Conservation (phyloP, 2,329 filamentous ascomycete genomes). For the Aspergillus caelatus region DNA sequence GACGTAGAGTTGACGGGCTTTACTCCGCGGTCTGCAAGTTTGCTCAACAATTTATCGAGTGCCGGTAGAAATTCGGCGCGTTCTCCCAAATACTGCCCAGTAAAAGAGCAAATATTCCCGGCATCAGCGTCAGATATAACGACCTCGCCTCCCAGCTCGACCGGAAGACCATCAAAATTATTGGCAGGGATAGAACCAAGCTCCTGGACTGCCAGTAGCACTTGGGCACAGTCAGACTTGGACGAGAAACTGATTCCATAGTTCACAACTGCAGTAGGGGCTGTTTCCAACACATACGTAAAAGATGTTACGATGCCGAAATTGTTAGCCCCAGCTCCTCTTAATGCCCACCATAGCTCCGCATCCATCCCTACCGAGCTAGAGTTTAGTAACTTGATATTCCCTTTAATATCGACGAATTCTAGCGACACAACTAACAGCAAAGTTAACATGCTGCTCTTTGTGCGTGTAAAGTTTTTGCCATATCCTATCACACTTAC, state of each 20-base stretch:
- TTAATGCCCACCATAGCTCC: constrained; percentile 13
- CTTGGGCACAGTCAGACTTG: constrained; percentile 8
- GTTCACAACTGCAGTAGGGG: constrained; percentile 7
- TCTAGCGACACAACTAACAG: constrained; percentile 2
- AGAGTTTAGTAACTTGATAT: constrained; percentile 2
- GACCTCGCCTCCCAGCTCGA: constrained; percentile 3
- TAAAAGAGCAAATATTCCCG: not conserved
- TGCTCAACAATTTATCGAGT: not conserved
- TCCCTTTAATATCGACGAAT: constrained; percentile 2
- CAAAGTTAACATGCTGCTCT: not conserved
- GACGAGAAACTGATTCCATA: constrained; percentile 10
- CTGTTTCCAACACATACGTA: constrained; percentile 6
- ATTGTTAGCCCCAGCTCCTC: constrained; percentile 13
- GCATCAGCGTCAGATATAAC: not conserved
- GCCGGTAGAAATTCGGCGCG: not conserved
- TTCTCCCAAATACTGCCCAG: constrained; percentile 4
- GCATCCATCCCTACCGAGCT: constrained; percentile 1
- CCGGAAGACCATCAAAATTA: not conserved
- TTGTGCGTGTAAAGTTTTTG: not conserved
- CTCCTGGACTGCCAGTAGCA: constrained; percentile 6
- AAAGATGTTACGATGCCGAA: constrained; percentile 12
- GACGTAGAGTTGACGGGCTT: not conserved
- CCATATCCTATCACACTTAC: not conserved
- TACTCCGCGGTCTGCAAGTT: not conserved
- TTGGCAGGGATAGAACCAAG: not conserved